Evolutionary conservation across 148 eudicot genomes (phyloP).

Genomic region (Arbutus unedo): DNA sequence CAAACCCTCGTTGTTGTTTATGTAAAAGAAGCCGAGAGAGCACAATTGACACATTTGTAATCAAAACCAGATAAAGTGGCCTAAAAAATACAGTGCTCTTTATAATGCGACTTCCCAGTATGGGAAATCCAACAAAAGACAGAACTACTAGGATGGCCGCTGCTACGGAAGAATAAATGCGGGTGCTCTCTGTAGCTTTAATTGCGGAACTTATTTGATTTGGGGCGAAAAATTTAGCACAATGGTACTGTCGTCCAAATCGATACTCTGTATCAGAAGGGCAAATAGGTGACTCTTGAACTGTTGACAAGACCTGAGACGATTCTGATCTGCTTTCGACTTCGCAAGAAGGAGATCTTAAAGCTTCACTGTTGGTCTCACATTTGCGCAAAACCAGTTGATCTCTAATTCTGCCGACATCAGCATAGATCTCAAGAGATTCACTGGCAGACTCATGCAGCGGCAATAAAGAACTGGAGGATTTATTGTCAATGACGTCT

Average conservation of each 20-base stretch:
- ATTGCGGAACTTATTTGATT: conserved; percentile 52
- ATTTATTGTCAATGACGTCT: conserved; percentile 26
- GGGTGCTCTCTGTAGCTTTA: conserved; percentile 48
- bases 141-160: conserved; percentile 59
- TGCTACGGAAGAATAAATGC: conserved; percentile 46
- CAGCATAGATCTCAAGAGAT: conserved; percentile 22
- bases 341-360: conserved; percentile 31
- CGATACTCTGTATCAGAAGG: conserved; percentile 20
- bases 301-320: conserved; percentile 25
- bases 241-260: conserved; percentile 24
- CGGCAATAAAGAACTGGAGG: conserved; percentile 20
- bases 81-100: conserved; percentile 50
- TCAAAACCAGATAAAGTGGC: conserved; percentile 60
- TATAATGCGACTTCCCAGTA: conserved; percentile 41
- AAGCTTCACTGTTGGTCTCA: conserved; percentile 25
- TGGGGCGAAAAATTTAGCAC: conserved; percentile 29
- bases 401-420: conserved; percentile 19
- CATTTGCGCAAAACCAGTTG: conserved; percentile 23
- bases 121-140: conserved; percentile 58
- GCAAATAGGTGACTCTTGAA: conserved; percentile 18
- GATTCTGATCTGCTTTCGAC: conserved; percentile 25
- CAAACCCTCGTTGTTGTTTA: conserved; percentile 25
- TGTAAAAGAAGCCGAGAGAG: conserved; percentile 41
- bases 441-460: conserved; percentile 19
- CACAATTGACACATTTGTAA: conserved; percentile 59